Evolutionary conservation across 495 filamentous ascomycete species (phyloP).

Genomic region (Neurospora sp.): DNA sequence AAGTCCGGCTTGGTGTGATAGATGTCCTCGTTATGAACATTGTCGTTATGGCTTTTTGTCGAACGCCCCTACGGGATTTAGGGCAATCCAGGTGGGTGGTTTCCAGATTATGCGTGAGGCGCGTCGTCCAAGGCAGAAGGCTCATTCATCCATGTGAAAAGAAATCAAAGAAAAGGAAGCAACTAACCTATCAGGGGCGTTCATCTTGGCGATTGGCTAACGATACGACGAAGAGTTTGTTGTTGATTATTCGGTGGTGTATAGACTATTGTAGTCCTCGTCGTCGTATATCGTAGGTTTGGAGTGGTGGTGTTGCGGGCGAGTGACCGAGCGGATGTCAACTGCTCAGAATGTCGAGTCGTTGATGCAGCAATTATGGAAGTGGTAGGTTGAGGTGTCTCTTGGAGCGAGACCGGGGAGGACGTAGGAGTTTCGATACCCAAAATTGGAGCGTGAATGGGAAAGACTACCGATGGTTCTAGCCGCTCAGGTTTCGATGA

Average conservation of each 20-base stretch:
- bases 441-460: neutral
- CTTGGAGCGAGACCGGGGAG: neutral
- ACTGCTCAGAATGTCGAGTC: neutral
- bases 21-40: too few relatives aligned
- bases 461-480: neutral
- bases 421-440: neutral
- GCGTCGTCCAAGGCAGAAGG: neutral
- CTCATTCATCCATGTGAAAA: neutral
- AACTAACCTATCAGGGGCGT: conserved; percentile 59
- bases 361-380: neutral
- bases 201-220: conserved; percentile 40
- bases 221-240: neutral
- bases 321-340: neutral
- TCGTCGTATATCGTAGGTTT: neutral
- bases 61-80: neutral
- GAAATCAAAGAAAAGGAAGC: conserved; percentile 3
- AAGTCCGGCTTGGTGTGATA: too few relatives aligned
- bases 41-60: neutral
- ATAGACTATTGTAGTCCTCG: neutral
- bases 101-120: neutral
- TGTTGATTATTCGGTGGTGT: neutral
- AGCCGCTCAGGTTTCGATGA: neutral
- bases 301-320: neutral
- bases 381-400: too few relatives aligned
- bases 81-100: neutral